Evolutionary conservation across 441 rosid species (phyloP).

Genomic region (Monsonia emarginata): DNA sequence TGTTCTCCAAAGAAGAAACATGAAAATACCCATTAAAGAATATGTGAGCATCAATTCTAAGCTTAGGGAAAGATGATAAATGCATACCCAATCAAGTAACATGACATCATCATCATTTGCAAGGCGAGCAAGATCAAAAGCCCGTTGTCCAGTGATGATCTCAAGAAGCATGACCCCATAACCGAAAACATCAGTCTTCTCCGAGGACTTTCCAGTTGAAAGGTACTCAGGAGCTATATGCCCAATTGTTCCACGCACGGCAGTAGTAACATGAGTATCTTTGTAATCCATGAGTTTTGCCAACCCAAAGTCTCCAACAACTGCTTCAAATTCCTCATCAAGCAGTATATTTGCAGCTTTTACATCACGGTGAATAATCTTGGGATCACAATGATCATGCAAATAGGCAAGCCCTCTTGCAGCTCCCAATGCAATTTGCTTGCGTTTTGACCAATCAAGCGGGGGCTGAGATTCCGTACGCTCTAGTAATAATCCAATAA

Average conservation of each 20-base stretch:
- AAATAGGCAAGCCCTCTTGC: slow-evolving; percentile 16
- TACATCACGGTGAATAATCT: slow-evolving; percentile 14
- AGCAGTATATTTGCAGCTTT: slow-evolving; percentile 14
- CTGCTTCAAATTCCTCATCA: slow-evolving; percentile 11
- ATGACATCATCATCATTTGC: slow-evolving; percentile 17
- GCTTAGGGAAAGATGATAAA: neutral
- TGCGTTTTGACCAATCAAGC: slow-evolving; percentile 9
- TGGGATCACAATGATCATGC: slow-evolving; percentile 13
- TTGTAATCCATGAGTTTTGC: slow-evolving; percentile 14
- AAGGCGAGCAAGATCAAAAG: slow-evolving; percentile 13
- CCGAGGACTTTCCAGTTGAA: slow-evolving; percentile 10
- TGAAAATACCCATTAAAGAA: no score
- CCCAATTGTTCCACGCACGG: slow-evolving; percentile 14
- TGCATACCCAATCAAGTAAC: slow-evolving; percentile 17
- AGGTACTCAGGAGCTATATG: slow-evolving; percentile 12
- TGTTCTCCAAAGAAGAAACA: no score
- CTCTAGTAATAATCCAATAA: slow-evolving; percentile 3
- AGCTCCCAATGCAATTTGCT: slow-evolving; percentile 16
- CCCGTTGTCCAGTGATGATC: slow-evolving; percentile 15
- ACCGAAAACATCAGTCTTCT: slow-evolving; percentile 13
- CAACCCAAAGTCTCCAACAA: slow-evolving; percentile 13
- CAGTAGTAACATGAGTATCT: slow-evolving; percentile 14
- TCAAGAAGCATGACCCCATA: slow-evolving; percentile 16
- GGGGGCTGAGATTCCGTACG: slow-evolving; percentile 8
- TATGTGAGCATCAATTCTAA: neutral